These are phyloP conservation scores for Erodium maritimum DNA, from an alignment of 345 rosid species.

Conservation along the genomic window DNA sequence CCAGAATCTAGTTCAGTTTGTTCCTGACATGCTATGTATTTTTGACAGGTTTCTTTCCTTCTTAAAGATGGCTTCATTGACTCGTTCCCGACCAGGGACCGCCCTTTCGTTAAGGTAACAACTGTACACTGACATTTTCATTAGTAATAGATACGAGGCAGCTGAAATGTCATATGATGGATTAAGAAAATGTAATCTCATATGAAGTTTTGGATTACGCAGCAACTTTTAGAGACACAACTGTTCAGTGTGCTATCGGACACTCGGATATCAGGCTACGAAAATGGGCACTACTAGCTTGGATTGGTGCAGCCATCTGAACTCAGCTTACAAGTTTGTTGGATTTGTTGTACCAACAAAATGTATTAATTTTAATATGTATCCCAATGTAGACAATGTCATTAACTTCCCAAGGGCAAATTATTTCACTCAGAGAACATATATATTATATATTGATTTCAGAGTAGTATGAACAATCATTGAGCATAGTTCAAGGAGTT, in stretches of 20 bases:
- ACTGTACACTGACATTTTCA: too few species aligned
- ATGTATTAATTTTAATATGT: too few species aligned
- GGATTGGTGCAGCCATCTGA: neutral
- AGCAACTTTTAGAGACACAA: conserved; percentile 77
- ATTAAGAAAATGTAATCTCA: too few species aligned
- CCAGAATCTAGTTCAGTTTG: neutral
- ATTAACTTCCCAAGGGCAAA: too few species aligned
- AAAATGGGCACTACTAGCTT: conserved; percentile 32
- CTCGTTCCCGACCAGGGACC: conserved; percentile 69
- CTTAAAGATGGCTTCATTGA: conserved; percentile 88
- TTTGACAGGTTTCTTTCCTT: conserved; percentile 75
- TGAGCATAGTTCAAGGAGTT: too few species aligned
- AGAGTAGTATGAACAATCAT: too few species aligned
- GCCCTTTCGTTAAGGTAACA: conserved; percentile 68
- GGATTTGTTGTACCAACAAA: too few species aligned
- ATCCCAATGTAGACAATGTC: too few species aligned
- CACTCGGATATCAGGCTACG: conserved; percentile 58
- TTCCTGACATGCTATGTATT: neutral
- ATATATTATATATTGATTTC: too few species aligned
- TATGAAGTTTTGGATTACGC: conserved; percentile 15
- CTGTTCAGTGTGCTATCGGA: conserved; percentile 66
- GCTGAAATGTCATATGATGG: too few species aligned
- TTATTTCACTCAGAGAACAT: too few species aligned
- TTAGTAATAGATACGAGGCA: too few species aligned
- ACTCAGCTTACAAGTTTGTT: neutral